Conservation (phyloP, 306 rosid species). For the Morella rubra region DNA sequence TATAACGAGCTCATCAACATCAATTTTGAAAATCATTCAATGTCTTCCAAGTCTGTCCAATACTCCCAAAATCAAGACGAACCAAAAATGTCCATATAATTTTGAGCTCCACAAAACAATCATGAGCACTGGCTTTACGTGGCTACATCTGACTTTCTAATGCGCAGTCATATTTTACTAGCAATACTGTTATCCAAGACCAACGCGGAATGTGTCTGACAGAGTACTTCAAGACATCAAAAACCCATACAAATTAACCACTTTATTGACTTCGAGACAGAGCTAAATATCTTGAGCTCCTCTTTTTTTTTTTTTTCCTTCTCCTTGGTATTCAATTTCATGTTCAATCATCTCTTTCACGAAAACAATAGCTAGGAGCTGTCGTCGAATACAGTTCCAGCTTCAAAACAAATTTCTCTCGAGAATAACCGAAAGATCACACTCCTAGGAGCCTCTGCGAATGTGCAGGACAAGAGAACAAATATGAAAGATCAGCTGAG, state of each 20-base stretch:
- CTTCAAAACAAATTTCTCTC: constrained; percentile 8
- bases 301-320: neutral
- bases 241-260: constrained; percentile 4
- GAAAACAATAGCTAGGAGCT: constrained; percentile 21
- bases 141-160: constrained; percentile 13
- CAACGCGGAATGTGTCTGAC: neutral
- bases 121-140: constrained; percentile 11
- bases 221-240: neutral
- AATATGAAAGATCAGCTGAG: constrained; percentile 24
- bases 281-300: constrained; percentile 42
- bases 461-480: no score
- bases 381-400: constrained; percentile 20
- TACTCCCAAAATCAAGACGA: constrained; percentile 7
- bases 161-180: constrained; percentile 9
- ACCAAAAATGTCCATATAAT: constrained; percentile 18
- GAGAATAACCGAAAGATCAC: no score
- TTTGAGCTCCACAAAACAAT: neutral
- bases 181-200: constrained; percentile 3
- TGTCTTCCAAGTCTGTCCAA: constrained; percentile 17
- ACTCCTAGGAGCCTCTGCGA: no score
- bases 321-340: constrained; percentile 1
- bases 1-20: constrained; percentile 26
- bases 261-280: constrained; percentile 24
- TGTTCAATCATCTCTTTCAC: constrained; percentile 15
- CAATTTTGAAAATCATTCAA: constrained; percentile 6